A percentile compares a stretch with the other conserved stretches of the same genome.
Evolutionary conservation across 2,329 filamentous ascomycete species (phyloP).

Genomic region (Aspergillus udagawae): DNA sequence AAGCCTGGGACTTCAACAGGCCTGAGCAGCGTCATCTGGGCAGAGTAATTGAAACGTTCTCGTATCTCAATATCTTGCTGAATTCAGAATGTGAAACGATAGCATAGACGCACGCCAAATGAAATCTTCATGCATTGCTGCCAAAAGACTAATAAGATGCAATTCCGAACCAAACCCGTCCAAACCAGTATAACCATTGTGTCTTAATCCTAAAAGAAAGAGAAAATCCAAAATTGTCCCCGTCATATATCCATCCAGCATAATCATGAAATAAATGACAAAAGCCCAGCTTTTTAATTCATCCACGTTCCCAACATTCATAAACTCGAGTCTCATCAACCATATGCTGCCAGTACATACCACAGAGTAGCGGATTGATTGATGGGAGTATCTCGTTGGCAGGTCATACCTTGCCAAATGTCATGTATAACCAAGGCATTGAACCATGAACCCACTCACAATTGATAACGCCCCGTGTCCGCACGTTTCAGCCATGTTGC

Average conservation of each 20-base stretch:
- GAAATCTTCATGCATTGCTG: background rate
- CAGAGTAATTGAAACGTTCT: constrained; percentile 14
- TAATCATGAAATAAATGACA: background rate
- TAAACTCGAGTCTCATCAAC: background rate
- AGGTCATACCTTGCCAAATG: background rate
- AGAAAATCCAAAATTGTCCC: background rate
- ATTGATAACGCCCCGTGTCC: background rate
- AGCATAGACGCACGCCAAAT: background rate
- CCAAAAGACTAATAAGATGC: background rate
- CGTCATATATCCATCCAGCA: background rate
- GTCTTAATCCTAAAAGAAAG: background rate
- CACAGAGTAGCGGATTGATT: background rate
- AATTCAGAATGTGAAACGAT: background rate
- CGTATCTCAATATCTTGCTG: background rate
- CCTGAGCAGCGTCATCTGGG: constrained; percentile 36
- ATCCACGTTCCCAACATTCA: background rate
- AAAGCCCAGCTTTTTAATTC: background rate
- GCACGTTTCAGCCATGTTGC: background rate
- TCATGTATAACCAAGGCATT: background rate
- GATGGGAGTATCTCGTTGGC: background rate
- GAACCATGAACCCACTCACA: background rate
- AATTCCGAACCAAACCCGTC: background rate
- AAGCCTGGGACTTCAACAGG: constrained; percentile 24
- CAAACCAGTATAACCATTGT: background rate
- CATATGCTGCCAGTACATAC: background rate